These are phyloP conservation scores for Penicillium nordicum DNA, from an alignment of 2,329 filamentous ascomycete species.

Conservation along the genomic window DNA sequence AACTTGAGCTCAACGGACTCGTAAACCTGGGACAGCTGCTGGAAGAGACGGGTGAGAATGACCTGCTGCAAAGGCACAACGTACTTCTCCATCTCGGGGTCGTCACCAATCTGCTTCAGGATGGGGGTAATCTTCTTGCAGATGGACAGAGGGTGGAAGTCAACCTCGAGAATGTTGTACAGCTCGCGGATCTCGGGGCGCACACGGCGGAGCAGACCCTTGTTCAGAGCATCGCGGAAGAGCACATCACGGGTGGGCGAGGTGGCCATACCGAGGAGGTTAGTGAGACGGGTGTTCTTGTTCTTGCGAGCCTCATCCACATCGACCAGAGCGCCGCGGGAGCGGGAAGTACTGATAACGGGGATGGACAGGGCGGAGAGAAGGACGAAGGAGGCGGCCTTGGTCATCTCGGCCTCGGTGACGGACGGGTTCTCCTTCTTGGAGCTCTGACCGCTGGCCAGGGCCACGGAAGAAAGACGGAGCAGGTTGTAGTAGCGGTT, in stretches of 20 bases:
- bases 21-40: slow-evolving; percentile 98
- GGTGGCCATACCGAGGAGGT: slow-evolving; percentile 87
- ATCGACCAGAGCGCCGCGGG: slow-evolving; percentile 91
- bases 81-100: slow-evolving; percentile 96
- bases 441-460: slow-evolving; percentile 79
- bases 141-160: slow-evolving; percentile 97
- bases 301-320: slow-evolving; percentile 97
- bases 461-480: slow-evolving; percentile 78
- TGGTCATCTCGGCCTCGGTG: slow-evolving; percentile 84
- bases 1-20: slow-evolving; percentile 95
- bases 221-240: slow-evolving; percentile 94
- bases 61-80: slow-evolving; percentile 95
- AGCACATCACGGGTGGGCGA: slow-evolving; percentile 83
- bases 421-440: slow-evolving; percentile 94
- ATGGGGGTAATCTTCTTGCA: slow-evolving; percentile 99
- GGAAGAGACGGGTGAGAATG: slow-evolving; percentile 95
- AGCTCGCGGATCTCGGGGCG: slow-evolving; percentile 93
- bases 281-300: slow-evolving; percentile 96
- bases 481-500: slow-evolving; percentile 96
- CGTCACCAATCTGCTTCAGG: slow-evolving; percentile 83
- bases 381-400: slow-evolving; percentile 91
- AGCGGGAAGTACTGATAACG: slow-evolving; percentile 97
- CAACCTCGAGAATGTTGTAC: slow-evolving; percentile 98
- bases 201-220: slow-evolving; percentile 87
- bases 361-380: slow-evolving; percentile 95